phyloP scores from a whole-genome alignment of 441 rosid genomes.

The Rhodomyrtus psidioides region DNA sequence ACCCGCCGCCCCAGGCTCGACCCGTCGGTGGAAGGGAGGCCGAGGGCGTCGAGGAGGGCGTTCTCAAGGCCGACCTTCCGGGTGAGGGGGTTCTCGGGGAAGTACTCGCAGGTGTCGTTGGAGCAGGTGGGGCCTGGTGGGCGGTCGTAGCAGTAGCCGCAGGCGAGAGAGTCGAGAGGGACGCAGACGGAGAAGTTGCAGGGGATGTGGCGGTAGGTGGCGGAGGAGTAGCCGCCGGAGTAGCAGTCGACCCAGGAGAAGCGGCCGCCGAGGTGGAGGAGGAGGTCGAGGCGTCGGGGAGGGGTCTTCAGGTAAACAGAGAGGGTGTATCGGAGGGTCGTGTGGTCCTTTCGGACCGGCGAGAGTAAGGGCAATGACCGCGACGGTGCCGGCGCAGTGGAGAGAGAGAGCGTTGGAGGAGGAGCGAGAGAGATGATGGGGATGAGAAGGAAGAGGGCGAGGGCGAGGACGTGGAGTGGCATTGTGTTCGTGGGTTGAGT shows the following conservation, averaged over 20 bases:
- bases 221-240: not conserved
- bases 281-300: not conserved
- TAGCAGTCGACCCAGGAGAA: conserved; percentile 1
- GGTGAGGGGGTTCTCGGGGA: not conserved
- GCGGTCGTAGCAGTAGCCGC: not conserved
- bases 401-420: not conserved
- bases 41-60: not conserved
- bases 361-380: not conserved
- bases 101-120: not conserved
- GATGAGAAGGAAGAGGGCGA: not conserved
- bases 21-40: not conserved
- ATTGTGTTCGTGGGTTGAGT: not conserved
- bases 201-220: not conserved
- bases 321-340: not conserved
- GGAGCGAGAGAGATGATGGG: not conserved
- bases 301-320: not conserved
- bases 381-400: too few species aligned
- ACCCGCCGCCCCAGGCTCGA: not conserved
- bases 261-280: not conserved
- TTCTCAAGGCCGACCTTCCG: not conserved
- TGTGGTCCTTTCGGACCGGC: not conserved
- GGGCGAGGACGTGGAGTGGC: not conserved
- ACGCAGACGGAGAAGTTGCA: not conserved
- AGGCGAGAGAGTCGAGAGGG: not conserved
- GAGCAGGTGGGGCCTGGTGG: not conserved